Conservation (phyloP, 352 stramenopile species). For the Elongisporangium senticosum region DNA sequence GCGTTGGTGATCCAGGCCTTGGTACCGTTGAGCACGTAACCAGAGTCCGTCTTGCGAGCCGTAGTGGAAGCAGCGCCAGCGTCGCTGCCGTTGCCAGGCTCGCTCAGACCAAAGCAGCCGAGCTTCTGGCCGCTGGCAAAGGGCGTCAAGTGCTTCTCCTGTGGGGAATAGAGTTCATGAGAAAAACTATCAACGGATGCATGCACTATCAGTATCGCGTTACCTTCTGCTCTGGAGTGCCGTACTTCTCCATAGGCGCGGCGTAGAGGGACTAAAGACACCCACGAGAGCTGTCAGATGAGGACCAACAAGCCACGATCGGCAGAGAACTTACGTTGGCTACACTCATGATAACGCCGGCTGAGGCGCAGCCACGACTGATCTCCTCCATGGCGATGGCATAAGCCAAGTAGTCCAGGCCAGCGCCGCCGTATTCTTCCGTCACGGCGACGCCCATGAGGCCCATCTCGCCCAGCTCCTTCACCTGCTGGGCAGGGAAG, state of each 20-base stretch:
- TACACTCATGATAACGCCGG: constrained; percentile 95
- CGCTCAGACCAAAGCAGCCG: constrained; percentile 93
- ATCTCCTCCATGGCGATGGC: constrained; percentile 98
- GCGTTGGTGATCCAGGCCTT: constrained; percentile 98
- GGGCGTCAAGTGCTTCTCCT: constrained; percentile 82
- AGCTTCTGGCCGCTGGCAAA: constrained; percentile 90
- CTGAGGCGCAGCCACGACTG: constrained; percentile 92
- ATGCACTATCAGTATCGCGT: not conserved
- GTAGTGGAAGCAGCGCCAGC: constrained; percentile 93
- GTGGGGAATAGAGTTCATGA: not conserved
- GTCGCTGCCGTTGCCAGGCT: constrained; percentile 93
- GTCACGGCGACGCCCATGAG: constrained; percentile 94
- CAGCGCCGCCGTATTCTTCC: constrained; percentile 86
- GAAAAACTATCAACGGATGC: not conserved
- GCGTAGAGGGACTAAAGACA: constrained; percentile 91
- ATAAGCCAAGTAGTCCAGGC: constrained; percentile 95
- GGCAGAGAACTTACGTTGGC: constrained; percentile 63
- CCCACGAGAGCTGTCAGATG: constrained; percentile 5
- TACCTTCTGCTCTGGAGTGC: constrained; percentile 87
- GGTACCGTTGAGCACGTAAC: constrained; percentile 95
- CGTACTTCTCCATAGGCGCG: constrained; percentile 92
- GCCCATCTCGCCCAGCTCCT: constrained; percentile 90
- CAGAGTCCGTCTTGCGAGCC: constrained; percentile 71
- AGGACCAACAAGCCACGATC: not conserved
- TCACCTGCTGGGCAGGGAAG: constrained; percentile 79